Conservation (phyloP, 225 moss, liverwort and hornwort species). For the Ulota crispa region DNA sequence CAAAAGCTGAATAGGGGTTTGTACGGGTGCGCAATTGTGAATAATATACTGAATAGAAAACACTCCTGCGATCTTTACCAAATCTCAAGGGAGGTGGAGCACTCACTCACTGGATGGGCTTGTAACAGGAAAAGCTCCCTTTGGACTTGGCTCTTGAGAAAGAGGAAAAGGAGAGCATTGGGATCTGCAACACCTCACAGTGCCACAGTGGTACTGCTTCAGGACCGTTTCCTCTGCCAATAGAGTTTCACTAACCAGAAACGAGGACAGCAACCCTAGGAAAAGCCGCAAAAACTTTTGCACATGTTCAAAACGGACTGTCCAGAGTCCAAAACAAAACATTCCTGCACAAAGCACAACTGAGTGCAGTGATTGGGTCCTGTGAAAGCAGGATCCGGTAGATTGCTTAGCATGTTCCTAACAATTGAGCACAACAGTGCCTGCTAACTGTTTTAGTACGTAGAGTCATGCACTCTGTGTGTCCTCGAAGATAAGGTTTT, state of each 20-base stretch:
- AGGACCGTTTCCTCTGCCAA: background rate
- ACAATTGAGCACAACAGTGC: slow-evolving; percentile 5
- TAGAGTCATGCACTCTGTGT: background rate
- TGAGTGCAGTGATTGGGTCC: background rate
- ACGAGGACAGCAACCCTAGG: background rate
- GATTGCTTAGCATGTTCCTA: background rate
- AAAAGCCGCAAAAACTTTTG: background rate
- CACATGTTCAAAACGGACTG: slow-evolving; percentile 13
- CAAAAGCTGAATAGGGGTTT: background rate
- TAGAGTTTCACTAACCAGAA: background rate
- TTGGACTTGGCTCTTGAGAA: background rate
- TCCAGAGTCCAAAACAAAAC: slow-evolving; percentile 18
- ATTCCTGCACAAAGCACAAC: slow-evolving; percentile 20
- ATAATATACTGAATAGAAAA: too few relatives aligned
- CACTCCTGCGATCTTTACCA: too few relatives aligned
- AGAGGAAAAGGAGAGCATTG: background rate
- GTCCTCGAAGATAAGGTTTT: background rate
- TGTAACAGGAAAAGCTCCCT: background rate
- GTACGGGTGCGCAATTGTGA: background rate
- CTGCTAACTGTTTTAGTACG: slow-evolving; percentile 4
- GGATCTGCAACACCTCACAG: background rate
- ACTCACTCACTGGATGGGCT: background rate
- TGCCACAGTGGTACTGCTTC: background rate
- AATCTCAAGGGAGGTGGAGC: background rate
- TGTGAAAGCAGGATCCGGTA: background rate